Conservation (phyloP, 1,139 yeast species). For the Debaryomyces sp. region DNA sequence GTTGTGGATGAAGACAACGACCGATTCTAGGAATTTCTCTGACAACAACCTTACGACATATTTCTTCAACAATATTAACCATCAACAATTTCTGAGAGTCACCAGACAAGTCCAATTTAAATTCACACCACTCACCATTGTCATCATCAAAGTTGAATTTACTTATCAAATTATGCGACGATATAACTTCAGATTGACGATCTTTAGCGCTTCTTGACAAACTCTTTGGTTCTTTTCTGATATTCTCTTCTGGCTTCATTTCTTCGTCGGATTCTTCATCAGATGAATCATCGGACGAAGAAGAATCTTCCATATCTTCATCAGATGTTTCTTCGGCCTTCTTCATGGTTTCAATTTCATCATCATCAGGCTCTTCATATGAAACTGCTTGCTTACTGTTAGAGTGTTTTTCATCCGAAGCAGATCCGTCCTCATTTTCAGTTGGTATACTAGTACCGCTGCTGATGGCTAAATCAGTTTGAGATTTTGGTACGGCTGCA, state of each 20-base stretch:
- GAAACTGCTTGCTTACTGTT: constrained; percentile 85
- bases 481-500: constrained; percentile 61
- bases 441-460: constrained; percentile 26
- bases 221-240: constrained; percentile 17
- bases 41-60: constrained; percentile 88
- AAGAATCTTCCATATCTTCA: constrained; percentile 53
- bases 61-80: constrained; percentile 95
- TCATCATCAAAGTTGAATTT: constrained; percentile 89
- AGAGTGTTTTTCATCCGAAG: constrained; percentile 66
- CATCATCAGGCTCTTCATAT: constrained; percentile 94
- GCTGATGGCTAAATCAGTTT: constrained; percentile 43
- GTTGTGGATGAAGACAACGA: constrained; percentile 85
- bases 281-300: constrained; percentile 32
- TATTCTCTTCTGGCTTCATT: constrained; percentile 28
- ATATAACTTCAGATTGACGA: constrained; percentile 81
- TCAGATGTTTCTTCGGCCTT: constrained; percentile 76
- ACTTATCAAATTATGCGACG: constrained; percentile 71
- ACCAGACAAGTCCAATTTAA: constrained; percentile 80
- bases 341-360: constrained; percentile 84
- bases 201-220: constrained; percentile 69
- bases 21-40: constrained; percentile 92
- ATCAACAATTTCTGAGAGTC: constrained; percentile 90
- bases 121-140: constrained; percentile 90
- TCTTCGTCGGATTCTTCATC: constrained; percentile 22
- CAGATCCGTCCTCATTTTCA: constrained; percentile 60